These are phyloP conservation scores for Puccinia horiana DNA, from an alignment of 1,284 basidiomycete genomes.

Conservation along the genomic window DNA sequence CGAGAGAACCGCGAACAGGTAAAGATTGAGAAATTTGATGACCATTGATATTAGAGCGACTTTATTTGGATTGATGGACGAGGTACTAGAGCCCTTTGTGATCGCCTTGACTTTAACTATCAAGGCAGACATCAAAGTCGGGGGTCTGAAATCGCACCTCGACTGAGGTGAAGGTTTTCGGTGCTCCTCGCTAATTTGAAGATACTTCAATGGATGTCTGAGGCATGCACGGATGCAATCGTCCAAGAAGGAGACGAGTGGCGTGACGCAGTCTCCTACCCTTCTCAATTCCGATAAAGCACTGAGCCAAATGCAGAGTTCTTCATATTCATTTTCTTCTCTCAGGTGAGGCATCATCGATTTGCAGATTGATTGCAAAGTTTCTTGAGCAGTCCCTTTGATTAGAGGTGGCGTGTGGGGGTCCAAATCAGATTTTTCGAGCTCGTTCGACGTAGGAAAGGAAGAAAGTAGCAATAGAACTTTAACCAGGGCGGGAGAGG, in stretches of 20 bases:
- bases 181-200: conserved; percentile 36
- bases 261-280: conserved; percentile 16
- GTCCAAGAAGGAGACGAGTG: conserved; percentile 35
- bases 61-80: neutral
- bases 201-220: conserved; percentile 44
- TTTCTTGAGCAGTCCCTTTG: conserved; percentile 31
- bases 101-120: conserved; percentile 28
- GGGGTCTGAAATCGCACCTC: neutral
- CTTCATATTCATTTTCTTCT: conserved; percentile 38
- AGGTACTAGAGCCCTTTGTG: conserved; percentile 7
- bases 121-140: conserved; percentile 31
- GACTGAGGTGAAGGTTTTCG: neutral
- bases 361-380: conserved; percentile 42
- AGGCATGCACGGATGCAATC: conserved; percentile 48
- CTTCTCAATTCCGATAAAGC: conserved; percentile 31
- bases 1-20: conserved; percentile 30
- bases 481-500: conserved; percentile 37
- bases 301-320: conserved; percentile 47
- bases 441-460: neutral
- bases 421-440: neutral
- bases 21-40: conserved; percentile 46
- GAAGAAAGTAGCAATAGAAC: conserved; percentile 43
- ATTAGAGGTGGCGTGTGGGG: conserved; percentile 15
- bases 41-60: conserved; percentile 25
- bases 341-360: conserved; percentile 32